Evolutionary conservation across 1,284 basidiomycete species (phyloP).

Genomic region (Lentinula novae-zelandiae): DNA sequence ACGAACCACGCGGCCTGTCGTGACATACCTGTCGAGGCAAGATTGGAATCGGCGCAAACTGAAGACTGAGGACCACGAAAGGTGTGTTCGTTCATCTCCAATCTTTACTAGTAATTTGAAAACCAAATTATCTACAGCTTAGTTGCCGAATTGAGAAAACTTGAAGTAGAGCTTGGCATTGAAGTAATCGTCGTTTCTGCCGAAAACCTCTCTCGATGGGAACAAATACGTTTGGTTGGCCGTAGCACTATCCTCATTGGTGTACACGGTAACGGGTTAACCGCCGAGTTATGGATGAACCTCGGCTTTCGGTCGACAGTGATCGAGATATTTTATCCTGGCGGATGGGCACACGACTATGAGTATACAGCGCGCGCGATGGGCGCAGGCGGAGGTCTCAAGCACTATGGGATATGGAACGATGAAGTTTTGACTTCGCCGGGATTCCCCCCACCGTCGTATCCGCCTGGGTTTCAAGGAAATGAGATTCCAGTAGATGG

Average conservation of each 20-base stretch:
- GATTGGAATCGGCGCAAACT: slow-evolving; percentile 28
- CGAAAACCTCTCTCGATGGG: slow-evolving; percentile 29
- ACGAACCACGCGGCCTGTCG: slow-evolving; percentile 23
- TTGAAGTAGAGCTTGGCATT: slow-evolving; percentile 31
- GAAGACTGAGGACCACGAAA: slow-evolving; percentile 26
- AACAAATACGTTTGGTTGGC: slow-evolving; percentile 33
- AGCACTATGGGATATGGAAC: slow-evolving; percentile 77
- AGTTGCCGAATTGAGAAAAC: slow-evolving; percentile 26
- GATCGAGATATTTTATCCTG: slow-evolving; percentile 79
- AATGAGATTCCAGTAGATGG: slow-evolving; percentile 65
- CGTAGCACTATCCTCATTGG: slow-evolving; percentile 59
- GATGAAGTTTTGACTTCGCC: slow-evolving; percentile 58
- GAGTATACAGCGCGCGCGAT: slow-evolving; percentile 71
- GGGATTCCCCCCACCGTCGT: slow-evolving; percentile 49
- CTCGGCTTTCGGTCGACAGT: slow-evolving; percentile 62
- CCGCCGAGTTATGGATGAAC: slow-evolving; percentile 76
- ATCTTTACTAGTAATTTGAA: not conserved
- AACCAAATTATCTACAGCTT: slow-evolving; percentile 12
- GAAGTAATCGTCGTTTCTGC: slow-evolving; percentile 30
- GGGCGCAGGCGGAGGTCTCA: slow-evolving; percentile 43
- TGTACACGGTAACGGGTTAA: slow-evolving; percentile 79
- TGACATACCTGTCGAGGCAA: slow-evolving; percentile 39
- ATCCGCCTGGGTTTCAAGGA: slow-evolving; percentile 78
- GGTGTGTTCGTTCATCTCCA: not conserved
- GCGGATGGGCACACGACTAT: slow-evolving; percentile 80